Evolutionary conservation across 2,329 filamentous ascomycete species (phyloP).

Genomic region (Rhinocladiella mackenziei): DNA sequence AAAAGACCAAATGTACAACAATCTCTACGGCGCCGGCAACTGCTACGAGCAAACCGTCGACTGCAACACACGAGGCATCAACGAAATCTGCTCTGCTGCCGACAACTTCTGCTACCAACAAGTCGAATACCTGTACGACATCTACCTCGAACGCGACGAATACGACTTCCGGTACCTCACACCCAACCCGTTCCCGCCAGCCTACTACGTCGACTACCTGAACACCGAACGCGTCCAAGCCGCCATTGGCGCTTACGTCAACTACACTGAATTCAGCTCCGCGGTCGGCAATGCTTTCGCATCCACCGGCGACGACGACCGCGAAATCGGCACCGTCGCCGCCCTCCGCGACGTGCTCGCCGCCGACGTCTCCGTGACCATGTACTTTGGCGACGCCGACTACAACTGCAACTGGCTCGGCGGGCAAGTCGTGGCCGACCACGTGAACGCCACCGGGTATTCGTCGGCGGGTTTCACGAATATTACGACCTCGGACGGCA

Average conservation of each 20-base stretch:
- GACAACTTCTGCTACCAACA: constrained; percentile 54
- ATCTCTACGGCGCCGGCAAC: constrained; percentile 58
- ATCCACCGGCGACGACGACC: constrained; percentile 44
- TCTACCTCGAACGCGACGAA: constrained; percentile 50
- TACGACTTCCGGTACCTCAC: constrained; percentile 46
- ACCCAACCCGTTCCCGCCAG: constrained; percentile 38
- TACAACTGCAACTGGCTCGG: constrained; percentile 40
- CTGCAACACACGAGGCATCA: constrained; percentile 50
- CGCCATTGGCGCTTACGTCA: constrained; percentile 50
- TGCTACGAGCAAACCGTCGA: constrained; percentile 55
- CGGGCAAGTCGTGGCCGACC: constrained; percentile 52
- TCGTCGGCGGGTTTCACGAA: constrained; percentile 37
- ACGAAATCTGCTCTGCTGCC: constrained; percentile 49
- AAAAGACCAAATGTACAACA: constrained; percentile 53
- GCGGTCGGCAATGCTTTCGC: constrained; percentile 43
- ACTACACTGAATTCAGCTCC: constrained; percentile 44
- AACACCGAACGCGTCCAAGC: constrained; percentile 45
- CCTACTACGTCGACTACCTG: constrained; percentile 49
- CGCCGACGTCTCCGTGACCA: constrained; percentile 37
- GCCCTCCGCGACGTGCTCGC: constrained; percentile 43
- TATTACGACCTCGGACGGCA: constrained; percentile 38
- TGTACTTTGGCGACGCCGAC: constrained; percentile 35
- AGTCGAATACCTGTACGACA: constrained; percentile 52
- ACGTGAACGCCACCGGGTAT: constrained; percentile 42
- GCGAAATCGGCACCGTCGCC: constrained; percentile 41